Base-by-base conservation (phyloP, 176 grass and related monocot genomes). In the Carex cristatella region DNA sequence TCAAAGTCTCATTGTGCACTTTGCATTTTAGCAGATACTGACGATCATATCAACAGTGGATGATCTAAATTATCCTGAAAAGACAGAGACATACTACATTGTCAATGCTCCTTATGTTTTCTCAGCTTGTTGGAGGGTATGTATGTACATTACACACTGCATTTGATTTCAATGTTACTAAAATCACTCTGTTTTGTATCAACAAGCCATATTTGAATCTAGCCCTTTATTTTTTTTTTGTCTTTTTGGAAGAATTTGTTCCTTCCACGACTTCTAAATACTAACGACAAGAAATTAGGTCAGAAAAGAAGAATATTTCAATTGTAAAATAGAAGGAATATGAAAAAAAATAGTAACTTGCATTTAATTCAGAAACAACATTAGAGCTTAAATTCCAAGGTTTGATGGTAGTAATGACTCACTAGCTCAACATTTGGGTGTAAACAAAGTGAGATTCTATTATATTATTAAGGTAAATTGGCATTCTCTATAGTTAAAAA, bases 101-200 rank as follows among this genome's bases (percentile, higher is more conserved):
- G 95, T 98, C 54, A 95, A 98, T 88, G 83, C 91, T 87, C 95
- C 95, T 81, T 93, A 94, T 58, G 91, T 98, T 90, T 98, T 95
- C 87, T 93, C 95, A 7, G 89, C 95, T 10, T 95, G 95, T 86
- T 98, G 95, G 95, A 98, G 93, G 93, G 93, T 98, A 85, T 8
- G 15, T 30, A 42, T 37, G 10, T 30, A 51, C 48, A 18, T 83
- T 66, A 54, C 11, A 31, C 12, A 55, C 1, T 56, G 74, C 23
- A 78, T 57, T 78, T 57, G 0, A 78, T 78, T 78, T 77, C 0
- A 57, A 33, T 78, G 23, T 78, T 78, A 14, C 51, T 57, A 57
- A 77, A 16, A 57, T 16, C 12, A 35, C 74, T 32, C 19, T 5
- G 11, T 78, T 77, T 78, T 31, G 27, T 55, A 57, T 57, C 10